Evolutionary conservation across 2,329 filamentous ascomycete genomes (phyloP).

Genomic region (Aspergillus udagawae): DNA sequence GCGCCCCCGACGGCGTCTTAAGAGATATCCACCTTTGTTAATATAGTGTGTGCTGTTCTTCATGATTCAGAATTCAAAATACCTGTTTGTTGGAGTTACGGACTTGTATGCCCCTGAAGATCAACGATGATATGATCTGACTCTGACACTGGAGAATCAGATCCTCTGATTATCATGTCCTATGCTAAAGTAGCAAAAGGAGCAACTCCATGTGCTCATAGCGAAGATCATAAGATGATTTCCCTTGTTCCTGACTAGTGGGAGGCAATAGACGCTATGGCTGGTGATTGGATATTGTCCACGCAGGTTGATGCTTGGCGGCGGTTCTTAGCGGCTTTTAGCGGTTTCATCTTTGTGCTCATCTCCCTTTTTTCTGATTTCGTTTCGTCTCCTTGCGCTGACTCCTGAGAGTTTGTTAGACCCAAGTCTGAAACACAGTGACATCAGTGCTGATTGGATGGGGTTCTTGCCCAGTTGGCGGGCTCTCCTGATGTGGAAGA

Average conservation of each 20-base stretch:
- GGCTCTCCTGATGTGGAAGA: neutral
- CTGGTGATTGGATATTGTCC: neutral
- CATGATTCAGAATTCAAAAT: neutral
- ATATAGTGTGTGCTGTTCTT: neutral
- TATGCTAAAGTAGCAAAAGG: neutral
- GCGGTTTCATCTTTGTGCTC: neutral
- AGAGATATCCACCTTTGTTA: neutral
- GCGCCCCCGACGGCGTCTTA: neutral
- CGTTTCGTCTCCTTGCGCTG: neutral
- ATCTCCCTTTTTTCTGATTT: neutral
- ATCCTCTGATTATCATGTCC: neutral
- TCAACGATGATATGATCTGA: neutral
- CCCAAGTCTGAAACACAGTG: neutral
- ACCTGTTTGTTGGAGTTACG: neutral
- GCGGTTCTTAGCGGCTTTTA: neutral
- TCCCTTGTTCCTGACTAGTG: neutral
- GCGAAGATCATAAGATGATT: neutral
- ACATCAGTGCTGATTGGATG: neutral
- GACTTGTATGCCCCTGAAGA: neutral
- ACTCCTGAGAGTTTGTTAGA: neutral
- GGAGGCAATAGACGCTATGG: neutral
- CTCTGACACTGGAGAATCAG: neutral
- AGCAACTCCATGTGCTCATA: neutral
- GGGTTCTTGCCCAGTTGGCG: neutral
- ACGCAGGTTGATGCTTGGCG: neutral